Percentiles rank a stretch among this genome's conserved stretches.
Evolutionary conservation across 2,329 filamentous ascomycete genomes (phyloP).

Genomic region (Paraphoma chrysanthemicola): DNA sequence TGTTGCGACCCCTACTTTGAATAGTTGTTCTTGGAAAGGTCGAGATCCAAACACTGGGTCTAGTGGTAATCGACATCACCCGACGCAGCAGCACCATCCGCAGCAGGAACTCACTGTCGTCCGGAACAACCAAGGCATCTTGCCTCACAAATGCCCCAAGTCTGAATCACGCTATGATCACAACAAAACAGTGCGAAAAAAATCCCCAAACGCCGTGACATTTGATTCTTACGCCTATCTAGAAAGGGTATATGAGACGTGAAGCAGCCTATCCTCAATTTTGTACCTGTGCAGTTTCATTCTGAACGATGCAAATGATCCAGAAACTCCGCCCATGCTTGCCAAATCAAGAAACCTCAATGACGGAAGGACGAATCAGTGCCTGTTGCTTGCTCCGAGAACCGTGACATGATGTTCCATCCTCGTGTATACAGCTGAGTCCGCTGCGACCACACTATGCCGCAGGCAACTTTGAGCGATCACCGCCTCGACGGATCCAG

Average conservation of each 20-base stretch:
- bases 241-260: constrained; percentile 13
- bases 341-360: background rate
- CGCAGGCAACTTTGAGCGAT: constrained; percentile 72
- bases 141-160: no score
- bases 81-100: no score
- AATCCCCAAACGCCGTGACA: constrained; percentile 8
- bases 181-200: background rate
- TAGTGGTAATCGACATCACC: no score
- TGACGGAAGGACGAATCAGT: background rate
- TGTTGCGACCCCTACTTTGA: no score
- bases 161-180: background rate
- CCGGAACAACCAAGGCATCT: background rate
- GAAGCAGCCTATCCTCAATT: constrained; percentile 3
- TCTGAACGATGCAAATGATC: background rate
- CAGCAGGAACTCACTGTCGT: no score
- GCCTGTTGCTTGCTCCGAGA: background rate
- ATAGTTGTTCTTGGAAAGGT: no score
- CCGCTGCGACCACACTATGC: constrained; percentile 47
- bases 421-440: background rate
- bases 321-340: constrained; percentile 19
- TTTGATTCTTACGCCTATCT: constrained; percentile 5
- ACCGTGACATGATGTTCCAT: background rate
- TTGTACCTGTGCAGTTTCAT: background rate
- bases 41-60: no score
- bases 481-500: constrained; percentile 76